Conservation (phyloP, 2,329 filamentous ascomycete genomes). For the Alternaria brassicicola region DNA sequence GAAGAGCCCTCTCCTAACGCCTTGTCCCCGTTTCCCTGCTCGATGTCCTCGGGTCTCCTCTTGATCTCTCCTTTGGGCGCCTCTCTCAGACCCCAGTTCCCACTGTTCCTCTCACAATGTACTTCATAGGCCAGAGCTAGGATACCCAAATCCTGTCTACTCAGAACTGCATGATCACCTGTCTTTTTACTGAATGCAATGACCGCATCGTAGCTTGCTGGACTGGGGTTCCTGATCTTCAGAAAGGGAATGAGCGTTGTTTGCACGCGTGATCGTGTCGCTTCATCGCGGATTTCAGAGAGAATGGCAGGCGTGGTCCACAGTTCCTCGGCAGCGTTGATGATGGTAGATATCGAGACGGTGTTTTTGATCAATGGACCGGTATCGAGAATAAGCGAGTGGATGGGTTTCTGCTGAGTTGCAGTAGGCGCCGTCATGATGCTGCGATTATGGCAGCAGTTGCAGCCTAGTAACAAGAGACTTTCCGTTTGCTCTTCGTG, state of each 20-base stretch:
- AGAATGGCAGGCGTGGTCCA: slow-evolving; percentile 82
- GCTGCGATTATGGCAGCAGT: background rate
- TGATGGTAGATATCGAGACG: slow-evolving; percentile 79
- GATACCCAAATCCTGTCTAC: slow-evolving; percentile 85
- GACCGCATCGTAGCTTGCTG: slow-evolving; percentile 79
- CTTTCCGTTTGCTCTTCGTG: background rate
- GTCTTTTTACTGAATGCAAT: slow-evolving; percentile 86
- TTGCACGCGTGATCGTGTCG: slow-evolving; percentile 79
- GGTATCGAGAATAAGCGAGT: slow-evolving; percentile 86
- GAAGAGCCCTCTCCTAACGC: slow-evolving; percentile 19
- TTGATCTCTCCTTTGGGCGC: slow-evolving; percentile 78
- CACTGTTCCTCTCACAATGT: slow-evolving; percentile 89
- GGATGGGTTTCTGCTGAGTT: slow-evolving; percentile 67
- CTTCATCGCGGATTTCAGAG: slow-evolving; percentile 83
- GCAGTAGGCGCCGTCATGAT: slow-evolving; percentile 12
- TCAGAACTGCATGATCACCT: slow-evolving; percentile 86
- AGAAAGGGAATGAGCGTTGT: slow-evolving; percentile 86
- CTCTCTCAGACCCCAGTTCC: slow-evolving; percentile 82
- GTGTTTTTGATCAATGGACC: slow-evolving; percentile 94
- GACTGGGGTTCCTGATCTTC: slow-evolving; percentile 73
- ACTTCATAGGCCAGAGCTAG: slow-evolving; percentile 91
- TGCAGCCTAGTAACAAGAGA: background rate
- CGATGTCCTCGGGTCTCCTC: slow-evolving; percentile 54
- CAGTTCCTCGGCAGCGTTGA: slow-evolving; percentile 70
- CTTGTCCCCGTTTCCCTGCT: slow-evolving; percentile 19